phyloP scores from a whole-genome alignment of 495 filamentous ascomycete species.

The Penicillium verhagenii region DNA sequence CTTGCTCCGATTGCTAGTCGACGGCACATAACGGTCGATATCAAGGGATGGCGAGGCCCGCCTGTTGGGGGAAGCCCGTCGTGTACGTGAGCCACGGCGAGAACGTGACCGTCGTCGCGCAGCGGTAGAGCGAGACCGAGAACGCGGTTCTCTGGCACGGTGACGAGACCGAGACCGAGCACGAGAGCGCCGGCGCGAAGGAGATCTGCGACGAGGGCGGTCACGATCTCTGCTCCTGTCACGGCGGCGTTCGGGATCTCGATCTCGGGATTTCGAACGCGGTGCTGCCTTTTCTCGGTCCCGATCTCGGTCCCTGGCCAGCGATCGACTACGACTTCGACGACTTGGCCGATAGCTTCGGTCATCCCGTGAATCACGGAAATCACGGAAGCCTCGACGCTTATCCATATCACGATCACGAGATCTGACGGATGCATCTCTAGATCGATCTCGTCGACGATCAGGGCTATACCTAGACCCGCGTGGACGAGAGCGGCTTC shows the following conservation, averaged over 20 bases:
- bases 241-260: constrained; percentile 30
- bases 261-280: constrained; percentile 33
- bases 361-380: constrained; percentile 38
- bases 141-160: constrained; percentile 25
- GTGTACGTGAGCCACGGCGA: constrained; percentile 22
- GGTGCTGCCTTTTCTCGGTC: constrained; percentile 38
- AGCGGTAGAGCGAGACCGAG: constrained; percentile 14
- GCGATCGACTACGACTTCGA: constrained; percentile 42
- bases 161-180: constrained; percentile 23
- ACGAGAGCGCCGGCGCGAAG: constrained; percentile 17
- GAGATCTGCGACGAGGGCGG: constrained; percentile 22
- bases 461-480: constrained; percentile 37
- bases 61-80: constrained; percentile 26
- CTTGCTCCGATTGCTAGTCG: constrained; percentile 43
- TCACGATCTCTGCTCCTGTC: constrained; percentile 27
- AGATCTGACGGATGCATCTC: constrained; percentile 34
- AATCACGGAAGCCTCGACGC: constrained; percentile 35
- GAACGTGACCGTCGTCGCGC: constrained; percentile 31
- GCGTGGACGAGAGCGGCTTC: constrained; percentile 32
- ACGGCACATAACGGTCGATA: constrained; percentile 52
- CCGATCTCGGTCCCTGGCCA: constrained; percentile 30
- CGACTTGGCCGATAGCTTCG: constrained; percentile 37
- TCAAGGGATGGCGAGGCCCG: constrained; percentile 24
- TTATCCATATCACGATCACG: constrained; percentile 40
- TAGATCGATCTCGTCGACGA: constrained; percentile 32